Conservation (phyloP, 495 filamentous ascomycete species). For the Daldinia loculata region DNA sequence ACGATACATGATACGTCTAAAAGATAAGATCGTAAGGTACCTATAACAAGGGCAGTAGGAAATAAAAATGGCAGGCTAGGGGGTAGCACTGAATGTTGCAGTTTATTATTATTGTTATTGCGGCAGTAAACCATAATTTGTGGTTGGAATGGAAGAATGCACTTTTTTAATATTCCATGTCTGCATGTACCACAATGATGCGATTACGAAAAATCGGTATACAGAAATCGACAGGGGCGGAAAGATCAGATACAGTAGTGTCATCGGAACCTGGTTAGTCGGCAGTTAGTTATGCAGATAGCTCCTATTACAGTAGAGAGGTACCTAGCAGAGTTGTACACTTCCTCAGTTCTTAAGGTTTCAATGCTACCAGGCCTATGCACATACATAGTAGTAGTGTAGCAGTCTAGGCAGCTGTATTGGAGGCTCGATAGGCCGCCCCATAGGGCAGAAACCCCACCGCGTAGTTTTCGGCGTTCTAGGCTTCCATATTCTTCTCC, state of each 20-base stretch:
- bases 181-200: neutral
- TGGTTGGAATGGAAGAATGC: constrained; percentile 2
- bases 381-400: neutral
- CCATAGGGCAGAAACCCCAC: constrained; percentile 14
- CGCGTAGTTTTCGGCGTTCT: constrained; percentile 1
- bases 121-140: neutral
- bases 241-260: constrained; percentile 7
- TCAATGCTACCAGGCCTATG: neutral
- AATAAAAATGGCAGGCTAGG: constrained; percentile 11
- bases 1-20: neutral
- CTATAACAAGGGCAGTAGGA: neutral
- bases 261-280: constrained; percentile 24
- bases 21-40: neutral
- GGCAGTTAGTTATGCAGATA: constrained; percentile 35
- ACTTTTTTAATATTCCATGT: constrained; percentile 1
- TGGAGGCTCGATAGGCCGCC: neutral
- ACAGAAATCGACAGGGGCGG: neutral
- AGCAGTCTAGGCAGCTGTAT: constrained; percentile 1
- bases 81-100: constrained; percentile 21
- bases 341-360: neutral
- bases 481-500: constrained; percentile 33
- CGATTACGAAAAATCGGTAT: constrained; percentile 1
- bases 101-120: constrained; percentile 4
- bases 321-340: neutral
- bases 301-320: neutral